Evolutionary conservation across 2,329 filamentous ascomycete species (phyloP).

Genomic region (Stagonosporopsis cucurbitacearum): DNA sequence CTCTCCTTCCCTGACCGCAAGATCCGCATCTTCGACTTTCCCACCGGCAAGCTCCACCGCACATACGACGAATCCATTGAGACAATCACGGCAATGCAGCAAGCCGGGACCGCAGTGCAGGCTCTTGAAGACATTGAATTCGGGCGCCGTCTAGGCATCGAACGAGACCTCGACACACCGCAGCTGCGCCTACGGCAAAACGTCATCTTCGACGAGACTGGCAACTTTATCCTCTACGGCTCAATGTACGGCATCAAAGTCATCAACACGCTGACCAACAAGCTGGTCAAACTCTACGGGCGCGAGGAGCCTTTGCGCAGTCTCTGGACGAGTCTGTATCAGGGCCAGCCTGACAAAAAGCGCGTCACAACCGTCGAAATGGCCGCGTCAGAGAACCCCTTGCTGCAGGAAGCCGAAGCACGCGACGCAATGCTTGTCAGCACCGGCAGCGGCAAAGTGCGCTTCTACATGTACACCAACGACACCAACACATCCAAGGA

Average conservation of each 20-base stretch:
- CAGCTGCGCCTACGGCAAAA: slow-evolving; percentile 74
- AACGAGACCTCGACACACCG: slow-evolving; percentile 81
- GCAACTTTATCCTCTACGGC: slow-evolving; percentile 93
- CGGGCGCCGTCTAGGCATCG: slow-evolving; percentile 82
- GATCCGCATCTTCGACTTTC: slow-evolving; percentile 91
- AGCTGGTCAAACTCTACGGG: slow-evolving; percentile 87
- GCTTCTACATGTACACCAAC: slow-evolving; percentile 99
- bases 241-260: slow-evolving; percentile 93
- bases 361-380: slow-evolving; percentile 92
- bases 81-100: slow-evolving; percentile 92
- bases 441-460: slow-evolving; percentile 83
- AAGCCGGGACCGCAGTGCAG: slow-evolving; percentile 81
- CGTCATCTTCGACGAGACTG: slow-evolving; percentile 93
- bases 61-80: slow-evolving; percentile 94
- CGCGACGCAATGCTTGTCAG: slow-evolving; percentile 87
- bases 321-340: slow-evolving; percentile 84
- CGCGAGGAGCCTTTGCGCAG: slow-evolving; percentile 87
- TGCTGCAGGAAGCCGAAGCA: slow-evolving; percentile 88
- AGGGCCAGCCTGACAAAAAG: slow-evolving; percentile 94
- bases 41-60: slow-evolving; percentile 82
- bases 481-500: slow-evolving; percentile 68
- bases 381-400: slow-evolving; percentile 92
- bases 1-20: slow-evolving; percentile 94
- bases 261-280: slow-evolving; percentile 93
- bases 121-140: slow-evolving; percentile 92